Evolutionary conservation across 192 early-diverging fungal species (phyloP), one percentile per base, ranked within the genome.

Genomic region (Haplosporangium gracile): DNA sequence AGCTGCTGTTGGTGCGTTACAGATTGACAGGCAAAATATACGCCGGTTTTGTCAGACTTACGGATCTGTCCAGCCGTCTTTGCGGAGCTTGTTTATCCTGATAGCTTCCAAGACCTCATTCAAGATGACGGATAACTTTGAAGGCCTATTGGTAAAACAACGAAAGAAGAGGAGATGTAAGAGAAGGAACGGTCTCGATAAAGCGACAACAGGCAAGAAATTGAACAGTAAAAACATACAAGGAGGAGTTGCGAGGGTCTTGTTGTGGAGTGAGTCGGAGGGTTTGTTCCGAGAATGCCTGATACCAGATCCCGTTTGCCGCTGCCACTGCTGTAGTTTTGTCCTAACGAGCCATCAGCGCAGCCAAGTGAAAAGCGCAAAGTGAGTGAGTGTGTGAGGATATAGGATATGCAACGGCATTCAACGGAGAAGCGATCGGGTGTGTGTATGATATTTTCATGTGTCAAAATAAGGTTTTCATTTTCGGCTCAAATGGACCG

Each of bases 61-160:
- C 82, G 82, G 77, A 51, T 85, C 77, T 24, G 72, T 85, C 82
- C 82, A 85, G 32, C 77, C 74, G 24, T 79, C 82, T 26, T 53
- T 49, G 34, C 69, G 74, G 13, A 85, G 47, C 42, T 79, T 85
- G 78, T 70, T 51, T 32, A 79, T 69, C 43, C 82, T 45, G 43
- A 85, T 79, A 5, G 72, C 42, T 42, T 85, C 82, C 42, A 85
- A 47, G 4, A 85, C 34, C 38, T 85, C 82, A 47, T 85, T 85
- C 74, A 85, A 42, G 22, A 85, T 70, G 43, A 79, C 77, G n/a
- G 82, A 85, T 24, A 85, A 70, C 45, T 79, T 85, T 10, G 82
- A 85, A 7, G 82, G 82, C 22, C 82, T 85, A 79, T 26, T n/a
- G 47, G 34, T 22, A 51, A 32, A n/a, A 45, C 4, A 65, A 18